Evolutionary conservation across 371 early-diverging fungal genomes (phyloP).

Genomic region (Saksenaea vasiformis): DNA sequence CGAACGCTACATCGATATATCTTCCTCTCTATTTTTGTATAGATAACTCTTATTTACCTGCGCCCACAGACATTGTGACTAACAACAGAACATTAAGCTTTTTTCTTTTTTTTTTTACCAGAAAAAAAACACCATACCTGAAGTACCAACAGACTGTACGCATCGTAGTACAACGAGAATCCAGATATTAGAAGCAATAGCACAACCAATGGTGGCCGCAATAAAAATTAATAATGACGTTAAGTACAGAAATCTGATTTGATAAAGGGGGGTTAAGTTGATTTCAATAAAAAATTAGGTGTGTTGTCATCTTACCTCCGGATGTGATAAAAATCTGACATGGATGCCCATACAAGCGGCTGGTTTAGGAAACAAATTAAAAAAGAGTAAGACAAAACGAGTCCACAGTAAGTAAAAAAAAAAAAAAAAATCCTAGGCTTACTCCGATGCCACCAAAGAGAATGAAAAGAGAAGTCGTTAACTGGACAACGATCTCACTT

Average conservation of each 20-base stretch:
- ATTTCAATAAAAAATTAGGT: neutral
- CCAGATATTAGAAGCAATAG: slow-evolving; percentile 50
- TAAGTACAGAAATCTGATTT: slow-evolving; percentile 54
- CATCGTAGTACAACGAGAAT: slow-evolving; percentile 59
- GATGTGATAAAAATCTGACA: slow-evolving; percentile 59
- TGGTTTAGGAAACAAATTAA: neutral
- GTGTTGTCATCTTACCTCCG: slow-evolving; percentile 29
- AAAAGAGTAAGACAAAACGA: neutral
- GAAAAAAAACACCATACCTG: slow-evolving; percentile 37
- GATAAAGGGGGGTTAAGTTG: neutral
- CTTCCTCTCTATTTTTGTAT: too few relatives aligned
- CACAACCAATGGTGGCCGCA: slow-evolving; percentile 62
- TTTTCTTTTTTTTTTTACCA: neutral
- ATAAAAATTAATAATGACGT: slow-evolving; percentile 53
- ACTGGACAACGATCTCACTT: slow-evolving; percentile 36
- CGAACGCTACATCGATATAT: neutral
- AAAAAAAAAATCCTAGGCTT: slow-evolving; percentile 7
- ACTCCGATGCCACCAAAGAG: slow-evolving; percentile 54
- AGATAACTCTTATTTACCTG: slow-evolving; percentile 23
- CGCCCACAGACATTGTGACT: slow-evolving; percentile 47
- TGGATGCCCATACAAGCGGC: slow-evolving; percentile 63
- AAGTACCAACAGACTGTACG: slow-evolving; percentile 67
- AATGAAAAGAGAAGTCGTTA: slow-evolving; percentile 54
- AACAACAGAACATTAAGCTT: neutral
- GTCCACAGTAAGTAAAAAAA: neutral